These are phyloP conservation scores for Hysterangium stoloniferum DNA, from an alignment of 768 basidiomycete genomes.

Conservation along the genomic window DNA sequence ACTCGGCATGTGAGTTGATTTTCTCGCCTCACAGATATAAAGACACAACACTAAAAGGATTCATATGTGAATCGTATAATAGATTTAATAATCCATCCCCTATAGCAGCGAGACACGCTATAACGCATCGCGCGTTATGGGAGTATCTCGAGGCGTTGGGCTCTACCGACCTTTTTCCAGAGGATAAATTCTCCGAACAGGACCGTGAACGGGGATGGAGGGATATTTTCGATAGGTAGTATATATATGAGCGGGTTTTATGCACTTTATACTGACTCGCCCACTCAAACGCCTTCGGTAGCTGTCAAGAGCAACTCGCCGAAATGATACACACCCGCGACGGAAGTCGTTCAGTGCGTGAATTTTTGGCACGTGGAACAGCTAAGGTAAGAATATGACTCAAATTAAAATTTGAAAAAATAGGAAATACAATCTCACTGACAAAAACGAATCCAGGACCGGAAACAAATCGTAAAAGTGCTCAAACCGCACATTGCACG, in stretches of 20 bases:
- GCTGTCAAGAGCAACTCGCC: slow-evolving; percentile 77
- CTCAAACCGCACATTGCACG: slow-evolving; percentile 86
- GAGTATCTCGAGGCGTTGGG: slow-evolving; percentile 52
- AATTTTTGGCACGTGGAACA: slow-evolving; percentile 73
- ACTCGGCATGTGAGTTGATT: slow-evolving; percentile 53
- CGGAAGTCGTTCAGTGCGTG: slow-evolving; percentile 77
- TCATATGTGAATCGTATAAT: slow-evolving; percentile 2
- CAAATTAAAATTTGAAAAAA: not conserved
- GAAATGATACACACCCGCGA: slow-evolving; percentile 95
- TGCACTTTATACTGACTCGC: not conserved
- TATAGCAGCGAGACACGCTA: slow-evolving; percentile 76
- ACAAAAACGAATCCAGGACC: slow-evolving; percentile 43
- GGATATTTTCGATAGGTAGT: slow-evolving; percentile 77
- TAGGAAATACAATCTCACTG: not conserved
- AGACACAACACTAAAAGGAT: not conserved
- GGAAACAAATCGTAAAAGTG: slow-evolving; percentile 85
- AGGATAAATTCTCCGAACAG: slow-evolving; percentile 48
- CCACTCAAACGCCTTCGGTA: slow-evolving; percentile 20
- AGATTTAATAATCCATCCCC: slow-evolving; percentile 93
- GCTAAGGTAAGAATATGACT: slow-evolving; percentile 55
- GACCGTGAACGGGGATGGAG: slow-evolving; percentile 62
- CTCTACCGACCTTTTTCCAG: slow-evolving; percentile 21
- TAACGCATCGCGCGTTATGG: slow-evolving; percentile 82
- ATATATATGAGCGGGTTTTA: not conserved
- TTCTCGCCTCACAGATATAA: not conserved